A percentile compares a stretch with the other conserved stretches of the same genome.
Conservation (phyloP, 768 basidiomycete species). For the Pleurotus sapidus region DNA sequence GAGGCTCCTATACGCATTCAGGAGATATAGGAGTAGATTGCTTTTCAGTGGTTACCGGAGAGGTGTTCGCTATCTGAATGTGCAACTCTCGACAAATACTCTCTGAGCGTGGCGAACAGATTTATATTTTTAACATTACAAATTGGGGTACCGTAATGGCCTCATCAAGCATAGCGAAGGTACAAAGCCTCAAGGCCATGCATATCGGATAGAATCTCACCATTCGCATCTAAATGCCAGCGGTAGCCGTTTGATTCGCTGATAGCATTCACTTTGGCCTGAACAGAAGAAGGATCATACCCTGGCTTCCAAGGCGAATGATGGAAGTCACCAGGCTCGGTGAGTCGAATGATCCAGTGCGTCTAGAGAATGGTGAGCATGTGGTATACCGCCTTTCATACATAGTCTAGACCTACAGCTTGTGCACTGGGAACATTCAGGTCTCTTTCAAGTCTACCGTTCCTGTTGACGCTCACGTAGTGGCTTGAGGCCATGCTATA, state of each 20-base stretch:
- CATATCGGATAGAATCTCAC: not conserved
- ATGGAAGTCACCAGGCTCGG: not conserved
- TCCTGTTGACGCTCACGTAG: not conserved
- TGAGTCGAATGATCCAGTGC: not conserved
- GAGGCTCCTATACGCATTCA: too few relatives aligned
- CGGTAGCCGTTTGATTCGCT: not conserved
- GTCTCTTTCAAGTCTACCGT: not conserved
- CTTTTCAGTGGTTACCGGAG: too few relatives aligned
- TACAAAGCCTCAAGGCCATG: not conserved
- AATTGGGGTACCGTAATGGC: not conserved
- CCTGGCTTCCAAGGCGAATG: not conserved
- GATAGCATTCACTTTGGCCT: not conserved
- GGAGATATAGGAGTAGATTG: too few relatives aligned
- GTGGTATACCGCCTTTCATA: not conserved
- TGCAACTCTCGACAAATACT: too few relatives aligned
- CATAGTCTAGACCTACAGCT: not conserved
- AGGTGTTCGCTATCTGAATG: too few relatives aligned
- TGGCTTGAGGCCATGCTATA: not conserved
- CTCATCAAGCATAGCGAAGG: not conserved
- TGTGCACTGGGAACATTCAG: not conserved
- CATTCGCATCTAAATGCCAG: conserved; percentile 5
- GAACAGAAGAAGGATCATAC: not conserved
- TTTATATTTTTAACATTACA: too few relatives aligned
- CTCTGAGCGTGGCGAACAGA: too few relatives aligned
- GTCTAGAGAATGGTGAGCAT: not conserved